These are phyloP conservation scores for Fusarium anguioides DNA, from an alignment of 2,329 filamentous ascomycete genomes.

Conservation along the genomic window DNA sequence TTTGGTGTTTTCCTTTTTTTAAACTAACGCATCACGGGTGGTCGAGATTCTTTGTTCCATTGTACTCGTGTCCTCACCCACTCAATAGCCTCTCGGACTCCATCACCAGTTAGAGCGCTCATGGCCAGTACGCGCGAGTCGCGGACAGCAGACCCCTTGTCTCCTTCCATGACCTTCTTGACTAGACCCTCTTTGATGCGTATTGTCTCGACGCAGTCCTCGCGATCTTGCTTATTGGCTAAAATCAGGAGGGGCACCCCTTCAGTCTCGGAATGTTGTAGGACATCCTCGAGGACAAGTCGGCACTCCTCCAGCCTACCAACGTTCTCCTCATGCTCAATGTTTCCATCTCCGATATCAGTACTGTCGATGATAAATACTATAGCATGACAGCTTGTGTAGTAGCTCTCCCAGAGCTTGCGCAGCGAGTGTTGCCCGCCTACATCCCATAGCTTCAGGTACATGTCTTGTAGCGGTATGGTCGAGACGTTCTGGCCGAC, in stretches of 20 bases:
- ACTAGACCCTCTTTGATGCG: slow-evolving; percentile 97
- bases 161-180: slow-evolving; percentile 93
- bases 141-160: slow-evolving; percentile 85
- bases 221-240: slow-evolving; percentile 97
- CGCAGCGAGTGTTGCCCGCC: slow-evolving; percentile 91
- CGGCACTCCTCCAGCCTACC: slow-evolving; percentile 87
- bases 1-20: neutral
- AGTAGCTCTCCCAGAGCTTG: slow-evolving; percentile 96
- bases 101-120: slow-evolving; percentile 87
- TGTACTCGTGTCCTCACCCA: slow-evolving; percentile 92
- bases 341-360: slow-evolving; percentile 86
- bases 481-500: slow-evolving; percentile 97
- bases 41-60: slow-evolving; percentile 95
- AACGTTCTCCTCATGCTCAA: slow-evolving; percentile 63
- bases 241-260: slow-evolving; percentile 92
- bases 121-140: slow-evolving; percentile 93
- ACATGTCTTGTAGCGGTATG: slow-evolving; percentile 91
- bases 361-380: slow-evolving; percentile 98
- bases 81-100: slow-evolving; percentile 95
- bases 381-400: slow-evolving; percentile 92
- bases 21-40: slow-evolving; percentile 89
- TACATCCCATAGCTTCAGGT: slow-evolving; percentile 98
- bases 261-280: slow-evolving; percentile 87
- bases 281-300: slow-evolving; percentile 87
- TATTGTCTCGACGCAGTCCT: slow-evolving; percentile 97